Evolutionary conservation across 345 rosid species (phyloP).

Genomic region (Luvunga scandens): DNA sequence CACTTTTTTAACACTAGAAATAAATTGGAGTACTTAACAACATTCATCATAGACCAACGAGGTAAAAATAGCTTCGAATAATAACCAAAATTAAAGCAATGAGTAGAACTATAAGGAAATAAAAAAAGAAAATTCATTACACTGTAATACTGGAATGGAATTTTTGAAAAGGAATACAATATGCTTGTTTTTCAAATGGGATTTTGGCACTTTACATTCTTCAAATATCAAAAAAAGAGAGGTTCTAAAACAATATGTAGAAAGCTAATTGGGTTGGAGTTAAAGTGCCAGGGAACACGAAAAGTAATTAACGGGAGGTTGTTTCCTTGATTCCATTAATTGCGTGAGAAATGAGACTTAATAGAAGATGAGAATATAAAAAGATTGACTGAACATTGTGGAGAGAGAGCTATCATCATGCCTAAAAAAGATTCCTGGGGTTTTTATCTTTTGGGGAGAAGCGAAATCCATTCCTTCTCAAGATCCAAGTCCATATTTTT

Average conservation of each 20-base stretch:
- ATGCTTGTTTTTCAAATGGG: not conserved
- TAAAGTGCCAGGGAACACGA: conserved; percentile 13
- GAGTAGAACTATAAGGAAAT: too few species aligned
- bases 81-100: too few species aligned
- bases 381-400: not conserved
- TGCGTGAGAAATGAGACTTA: conserved; percentile 31
- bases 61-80: too few species aligned
- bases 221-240: not conserved
- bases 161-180: not conserved
- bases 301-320: conserved; percentile 1
- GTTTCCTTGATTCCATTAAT: conserved; percentile 45
- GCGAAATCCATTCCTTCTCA: conserved; percentile 31
- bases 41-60: too few species aligned
- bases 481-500: conserved; percentile 16
- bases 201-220: not conserved
- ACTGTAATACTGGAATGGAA: not conserved
- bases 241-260: conserved; percentile 18
- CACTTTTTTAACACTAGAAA: too few species aligned
- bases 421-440: conserved; percentile 15
- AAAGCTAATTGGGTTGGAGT: conserved; percentile 13
- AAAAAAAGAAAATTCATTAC: too few species aligned
- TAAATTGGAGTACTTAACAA: too few species aligned
- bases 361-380: conserved; percentile 13
- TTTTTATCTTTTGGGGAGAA: conserved; percentile 32
- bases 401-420: not conserved